phyloP scores from a whole-genome alignment of 129 eudicot genomes.

The Deinandra increscens region DNA sequence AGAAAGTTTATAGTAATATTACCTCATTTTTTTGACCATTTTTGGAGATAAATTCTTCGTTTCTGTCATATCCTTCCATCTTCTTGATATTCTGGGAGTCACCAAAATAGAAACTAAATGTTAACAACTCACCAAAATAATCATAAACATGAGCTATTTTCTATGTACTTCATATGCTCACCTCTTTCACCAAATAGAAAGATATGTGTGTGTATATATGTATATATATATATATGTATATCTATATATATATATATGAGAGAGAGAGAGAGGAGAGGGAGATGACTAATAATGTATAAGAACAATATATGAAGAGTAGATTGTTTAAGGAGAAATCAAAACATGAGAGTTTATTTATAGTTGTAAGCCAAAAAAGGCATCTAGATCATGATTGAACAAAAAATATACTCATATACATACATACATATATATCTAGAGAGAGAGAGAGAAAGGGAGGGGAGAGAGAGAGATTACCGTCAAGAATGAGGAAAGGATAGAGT shows the following conservation, averaged over 20 bases:
- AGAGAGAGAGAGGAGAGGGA: conserved; percentile 10
- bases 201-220: background rate
- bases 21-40: conserved; percentile 63
- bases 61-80: conserved; percentile 61
- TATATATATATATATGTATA: background rate
- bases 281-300: conserved; percentile 1
- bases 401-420: conserved; percentile 15
- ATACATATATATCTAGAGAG: background rate
- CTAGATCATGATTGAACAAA: conserved; percentile 16
- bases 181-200: conserved; percentile 24
- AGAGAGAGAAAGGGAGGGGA: background rate
- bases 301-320: conserved; percentile 17
- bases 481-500: conserved; percentile 53
- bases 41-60: conserved; percentile 37
- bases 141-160: conserved; percentile 4
- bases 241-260: background rate
- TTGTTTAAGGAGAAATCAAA: conserved; percentile 12
- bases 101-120: conserved; percentile 1
- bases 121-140: background rate
- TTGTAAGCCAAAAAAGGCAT: conserved; percentile 30
- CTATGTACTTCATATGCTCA: conserved; percentile 8
- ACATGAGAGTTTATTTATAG: conserved; percentile 16
- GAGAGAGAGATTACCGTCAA: conserved; percentile 41
- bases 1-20: conserved; percentile 4
- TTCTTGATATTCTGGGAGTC: conserved; percentile 12